These are phyloP conservation scores for Sequoiadendron giganteum DNA, from an alignment of 75 land plant genomes.

Conservation along the genomic window DNA sequence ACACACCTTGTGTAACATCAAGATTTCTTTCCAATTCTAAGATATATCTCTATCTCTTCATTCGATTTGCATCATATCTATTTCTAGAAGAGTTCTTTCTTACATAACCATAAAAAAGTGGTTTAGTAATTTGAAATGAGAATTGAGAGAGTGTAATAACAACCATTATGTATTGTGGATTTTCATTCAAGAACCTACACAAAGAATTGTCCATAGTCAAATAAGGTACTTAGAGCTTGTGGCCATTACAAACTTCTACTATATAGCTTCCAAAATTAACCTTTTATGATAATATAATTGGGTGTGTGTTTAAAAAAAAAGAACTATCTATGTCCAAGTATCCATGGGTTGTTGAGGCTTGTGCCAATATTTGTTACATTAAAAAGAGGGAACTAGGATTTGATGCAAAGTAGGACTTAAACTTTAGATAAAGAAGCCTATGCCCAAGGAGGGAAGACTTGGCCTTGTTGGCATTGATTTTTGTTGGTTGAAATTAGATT, in stretches of 20 bases:
- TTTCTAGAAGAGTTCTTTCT: conserved; percentile 33
- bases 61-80: not conserved
- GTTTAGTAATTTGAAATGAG: conserved; percentile 75
- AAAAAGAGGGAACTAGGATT: not conserved
- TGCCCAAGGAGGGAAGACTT: not conserved
- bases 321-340: not conserved
- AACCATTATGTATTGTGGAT: conserved; percentile 47
- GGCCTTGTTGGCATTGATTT: no score
- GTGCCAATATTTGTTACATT: not conserved
- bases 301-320: not conserved
- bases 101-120: conserved; percentile 53
- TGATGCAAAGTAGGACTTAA: not conserved
- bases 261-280: not conserved
- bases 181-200: conserved; percentile 61
- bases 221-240: conserved; percentile 4
- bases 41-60: not conserved
- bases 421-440: not conserved
- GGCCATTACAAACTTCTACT: not conserved
- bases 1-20: conserved; percentile 9
- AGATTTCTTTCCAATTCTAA: not conserved
- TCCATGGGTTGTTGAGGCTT: not conserved
- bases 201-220: not conserved
- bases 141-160: conserved; percentile 59
- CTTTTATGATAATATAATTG: not conserved
- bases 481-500: no score